A percentile compares a stretch with the other conserved stretches of the same genome.
phyloP scores from a whole-genome alignment of 1,284 basidiomycete genomes.

The Exobasidium rhododendri region DNA sequence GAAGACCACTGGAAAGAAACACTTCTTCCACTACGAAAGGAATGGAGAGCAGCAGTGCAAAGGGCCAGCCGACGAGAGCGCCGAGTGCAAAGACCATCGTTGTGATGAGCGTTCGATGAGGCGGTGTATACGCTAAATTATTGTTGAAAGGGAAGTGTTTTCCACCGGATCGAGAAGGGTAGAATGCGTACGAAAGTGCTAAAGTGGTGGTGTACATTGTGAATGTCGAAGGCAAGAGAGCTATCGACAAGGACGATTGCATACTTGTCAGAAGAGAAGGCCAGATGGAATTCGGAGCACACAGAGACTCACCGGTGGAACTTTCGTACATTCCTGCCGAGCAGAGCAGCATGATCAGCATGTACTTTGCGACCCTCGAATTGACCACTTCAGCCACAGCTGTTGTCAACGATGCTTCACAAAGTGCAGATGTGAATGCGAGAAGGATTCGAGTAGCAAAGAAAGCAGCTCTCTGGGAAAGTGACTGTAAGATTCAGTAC shows the following conservation, averaged over 20 bases:
- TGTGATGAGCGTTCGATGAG: conserved; percentile 57
- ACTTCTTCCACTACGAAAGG: conserved; percentile 91
- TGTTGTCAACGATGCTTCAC: conserved; percentile 82
- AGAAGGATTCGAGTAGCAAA: conserved; percentile 81
- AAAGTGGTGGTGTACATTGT: conserved; percentile 85
- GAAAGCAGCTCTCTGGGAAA: conserved; percentile 70
- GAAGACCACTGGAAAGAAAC: conserved; percentile 66
- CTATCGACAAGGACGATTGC: conserved; percentile 15
- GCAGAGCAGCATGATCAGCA: conserved; percentile 77
- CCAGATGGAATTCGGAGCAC: background rate
- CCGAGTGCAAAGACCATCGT: conserved; percentile 75
- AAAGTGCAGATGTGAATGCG: conserved; percentile 69
- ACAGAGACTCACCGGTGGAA: no score
- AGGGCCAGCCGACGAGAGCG: conserved; percentile 93
- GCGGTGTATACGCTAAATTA: background rate
- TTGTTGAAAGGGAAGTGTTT: conserved; percentile 13
- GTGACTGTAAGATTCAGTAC: background rate
- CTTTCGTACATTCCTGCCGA: conserved; percentile 93
- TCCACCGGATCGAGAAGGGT: conserved; percentile 60
- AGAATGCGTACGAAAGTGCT: conserved; percentile 73
- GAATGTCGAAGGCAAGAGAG: conserved; percentile 75
- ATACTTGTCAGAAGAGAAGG: background rate
- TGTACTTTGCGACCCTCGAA: conserved; percentile 82
- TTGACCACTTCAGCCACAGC: conserved; percentile 78
- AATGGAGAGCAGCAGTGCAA: conserved; percentile 75